Evolutionary conservation across 1,284 basidiomycete species (phyloP), one percentile per base, ranked within the genome.

Genomic region (Papiliotrema fonsecae): DNA sequence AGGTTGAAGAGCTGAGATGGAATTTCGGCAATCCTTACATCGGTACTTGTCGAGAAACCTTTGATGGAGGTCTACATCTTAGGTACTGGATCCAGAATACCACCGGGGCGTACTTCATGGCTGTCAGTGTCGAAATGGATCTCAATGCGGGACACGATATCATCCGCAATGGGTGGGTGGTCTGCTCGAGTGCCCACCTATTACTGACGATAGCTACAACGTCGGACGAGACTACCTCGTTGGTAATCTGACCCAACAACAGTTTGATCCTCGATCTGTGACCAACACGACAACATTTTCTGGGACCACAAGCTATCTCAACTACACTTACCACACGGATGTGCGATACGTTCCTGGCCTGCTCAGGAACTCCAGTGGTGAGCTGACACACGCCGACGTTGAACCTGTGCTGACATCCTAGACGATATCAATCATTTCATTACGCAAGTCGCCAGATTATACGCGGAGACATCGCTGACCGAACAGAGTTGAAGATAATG

Each of bases 31-130:
- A 92, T 62, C 79, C 82, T 4, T 75, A 82, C 47, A 69, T 90
- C 16, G 90, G 90, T 0, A 82, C 88, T 1, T 91, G 89, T 67
- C 76, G 79, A 57, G 90, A 97, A 73, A 87, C 88, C 2, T 80
- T 96, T 42, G 63, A 87, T 54, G 93, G 93, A 11, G 93, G 93
- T 5, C 82, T 87, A 61, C 93, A 97, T 66, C 83, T 93, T 68
- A 81, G 93, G 24, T 93, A 92, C 72, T 97, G 88, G 87, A 70
- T 79, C 1, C 91, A 96, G 72, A 78, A 86, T 52, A 86, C 85
- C 0, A 72, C 77, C 3, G 53, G 73, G 9, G 90, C 91, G 6
- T 78, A 87, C 50, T 97, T 97, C 68, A 77, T 96, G 74, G 91
- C 88, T 1, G 75, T 78, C 6, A 88, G 86, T 0, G 85, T 86